phyloP scores from a whole-genome alignment of 192 early-diverging fungal species.

The Diversispora epigaea region DNA sequence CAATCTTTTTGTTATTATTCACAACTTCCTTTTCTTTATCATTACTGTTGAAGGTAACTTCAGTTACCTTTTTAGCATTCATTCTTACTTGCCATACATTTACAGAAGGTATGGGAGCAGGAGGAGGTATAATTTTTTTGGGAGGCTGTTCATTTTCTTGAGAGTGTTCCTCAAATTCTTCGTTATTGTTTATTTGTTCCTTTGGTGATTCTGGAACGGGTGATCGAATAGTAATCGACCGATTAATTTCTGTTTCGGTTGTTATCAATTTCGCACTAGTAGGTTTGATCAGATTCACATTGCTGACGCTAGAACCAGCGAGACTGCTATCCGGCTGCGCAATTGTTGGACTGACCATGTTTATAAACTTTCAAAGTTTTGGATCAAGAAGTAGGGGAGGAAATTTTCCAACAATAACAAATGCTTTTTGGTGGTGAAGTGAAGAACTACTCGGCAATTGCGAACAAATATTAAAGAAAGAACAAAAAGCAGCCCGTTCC shows the following conservation, averaged over 20 bases:
- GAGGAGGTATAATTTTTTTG: conserved; percentile 16
- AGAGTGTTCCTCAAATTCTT: background rate
- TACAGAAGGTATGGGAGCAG: conserved; percentile 23
- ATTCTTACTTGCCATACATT: conserved; percentile 26
- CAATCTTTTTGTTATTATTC: background rate
- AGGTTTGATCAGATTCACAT: conserved; percentile 28
- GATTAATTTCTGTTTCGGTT: background rate
- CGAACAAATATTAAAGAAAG: background rate
- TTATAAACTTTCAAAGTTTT: background rate
- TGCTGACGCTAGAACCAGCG: background rate
- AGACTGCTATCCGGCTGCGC: conserved; percentile 22
- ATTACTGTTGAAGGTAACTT: background rate
- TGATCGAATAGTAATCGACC: background rate
- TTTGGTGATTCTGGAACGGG: background rate
- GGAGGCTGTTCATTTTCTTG: background rate
- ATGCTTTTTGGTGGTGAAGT: background rate
- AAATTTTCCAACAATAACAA: background rate
- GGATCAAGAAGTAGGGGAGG: background rate
- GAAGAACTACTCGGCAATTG: conserved; percentile 1
- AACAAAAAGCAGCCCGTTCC: background rate
- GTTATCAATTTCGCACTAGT: conserved; percentile 5
- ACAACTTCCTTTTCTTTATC: background rate
- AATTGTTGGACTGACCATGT: conserved; percentile 32
- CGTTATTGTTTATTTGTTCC: background rate
- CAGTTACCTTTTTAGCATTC: background rate